Base-by-base conservation (phyloP, 2,329 filamentous ascomycete genomes). In the Trichoderma polysporum region DNA sequence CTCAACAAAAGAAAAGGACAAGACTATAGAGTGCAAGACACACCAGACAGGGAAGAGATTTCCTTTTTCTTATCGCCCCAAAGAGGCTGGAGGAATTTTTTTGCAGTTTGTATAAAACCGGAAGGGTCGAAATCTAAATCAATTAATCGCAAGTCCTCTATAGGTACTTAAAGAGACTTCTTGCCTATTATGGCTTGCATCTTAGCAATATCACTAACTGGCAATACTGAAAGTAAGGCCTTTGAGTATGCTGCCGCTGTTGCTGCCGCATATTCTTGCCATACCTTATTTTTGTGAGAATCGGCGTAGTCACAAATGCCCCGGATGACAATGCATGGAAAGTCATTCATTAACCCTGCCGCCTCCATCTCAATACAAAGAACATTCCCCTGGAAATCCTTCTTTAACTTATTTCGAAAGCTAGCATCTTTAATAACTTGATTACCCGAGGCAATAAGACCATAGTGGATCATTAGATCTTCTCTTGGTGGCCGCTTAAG, bases 231-330 rank as follows among this genome's bases (percentile, higher is more conserved):
- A 4, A 72, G 27, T 0, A 73, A 39, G 2, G 72, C 68, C 62
- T 71, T 74, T 1, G 73, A 72, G 41, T 71, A 73, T 10, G 74
- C 74, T 0, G 78, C 78, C 0, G 79, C 78, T 0, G 73, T 71
- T 0, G 71, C 70, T 0, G 79, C 76, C 0, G 79, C 77, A 67
- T 77, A 80, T 0, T 35, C 50, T 27, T 80, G 76, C 79, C 77
- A 81, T 2, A 31, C 41, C 8, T 80, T 75, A 31, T 74, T 75
- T 54, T 80, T 81, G 60, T 81, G 77, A 1, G 73, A 75, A 65
- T 81, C 79, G 1, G 77, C 72, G 54, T 81, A 81, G 41, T 80
- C 76, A 22, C 75, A 81, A 0, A 82, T 78, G 0, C 78, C 79
- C n/a, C 78, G 74, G 22, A 82, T 76, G 0, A 77, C 72, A 0